phyloP scores from a whole-genome alignment of 1,284 basidiomycete species.

The Rhodotorula sp. region DNA sequence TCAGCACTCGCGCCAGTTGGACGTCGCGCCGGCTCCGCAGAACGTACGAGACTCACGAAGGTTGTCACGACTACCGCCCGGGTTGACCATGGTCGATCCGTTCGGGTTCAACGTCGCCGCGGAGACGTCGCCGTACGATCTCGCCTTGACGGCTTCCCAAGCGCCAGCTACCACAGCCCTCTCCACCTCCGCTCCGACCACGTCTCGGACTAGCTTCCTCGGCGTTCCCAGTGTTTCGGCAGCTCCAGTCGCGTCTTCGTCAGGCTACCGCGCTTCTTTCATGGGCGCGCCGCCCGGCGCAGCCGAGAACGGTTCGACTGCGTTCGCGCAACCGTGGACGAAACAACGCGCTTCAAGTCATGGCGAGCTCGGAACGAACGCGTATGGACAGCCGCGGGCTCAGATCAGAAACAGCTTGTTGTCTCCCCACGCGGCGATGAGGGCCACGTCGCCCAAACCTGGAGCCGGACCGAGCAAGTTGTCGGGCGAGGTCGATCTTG shows the following conservation, averaged over 20 bases:
- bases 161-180: neutral
- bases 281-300: neutral
- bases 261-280: conserved; percentile 1
- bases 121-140: conserved; percentile 37
- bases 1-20: conserved; percentile 36
- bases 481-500: conserved; percentile 36
- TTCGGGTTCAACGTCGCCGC: conserved; percentile 34
- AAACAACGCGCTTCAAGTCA: conserved; percentile 14
- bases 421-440: neutral
- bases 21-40: conserved; percentile 12
- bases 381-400: conserved; percentile 3
- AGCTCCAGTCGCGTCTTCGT: conserved; percentile 4
- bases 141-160: conserved; percentile 15
- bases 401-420: conserved; percentile 23
- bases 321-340: conserved; percentile 16
- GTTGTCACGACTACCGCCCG: conserved; percentile 26
- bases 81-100: conserved; percentile 35
- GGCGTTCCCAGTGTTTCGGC: conserved; percentile 6
- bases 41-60: conserved; percentile 5
- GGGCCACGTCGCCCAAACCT: neutral
- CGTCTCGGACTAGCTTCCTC: neutral
- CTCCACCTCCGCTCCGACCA: neutral
- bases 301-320: neutral
- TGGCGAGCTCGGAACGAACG: conserved; percentile 7
- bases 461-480: conserved; percentile 29